Conservation (phyloP, 2,329 filamentous ascomycete genomes). For the Neocucurbitaria cava region DNA sequence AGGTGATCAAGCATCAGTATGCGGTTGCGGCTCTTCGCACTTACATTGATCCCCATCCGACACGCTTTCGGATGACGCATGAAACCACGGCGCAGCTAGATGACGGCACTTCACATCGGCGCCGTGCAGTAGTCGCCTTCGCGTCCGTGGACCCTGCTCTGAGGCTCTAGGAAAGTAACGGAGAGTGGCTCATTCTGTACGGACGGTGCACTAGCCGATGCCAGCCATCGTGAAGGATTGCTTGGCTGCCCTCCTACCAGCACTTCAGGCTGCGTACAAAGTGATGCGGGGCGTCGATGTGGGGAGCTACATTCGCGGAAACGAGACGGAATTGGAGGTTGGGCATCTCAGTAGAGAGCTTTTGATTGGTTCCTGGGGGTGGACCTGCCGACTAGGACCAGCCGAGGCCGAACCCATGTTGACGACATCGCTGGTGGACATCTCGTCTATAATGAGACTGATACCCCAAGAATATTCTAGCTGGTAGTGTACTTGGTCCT, state of each 20-base stretch:
- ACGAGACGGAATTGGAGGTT: background rate
- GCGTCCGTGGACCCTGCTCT: conserved; percentile 1
- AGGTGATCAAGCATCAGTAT: background rate
- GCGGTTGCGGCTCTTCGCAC: conserved; percentile 12
- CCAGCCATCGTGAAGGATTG: background rate
- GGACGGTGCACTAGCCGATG: conserved; percentile 22
- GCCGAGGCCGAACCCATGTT: background rate
- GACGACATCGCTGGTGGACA: background rate
- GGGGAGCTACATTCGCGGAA: background rate
- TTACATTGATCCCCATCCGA: conserved; percentile 19
- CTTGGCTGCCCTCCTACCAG: background rate
- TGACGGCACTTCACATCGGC: conserved; percentile 1
- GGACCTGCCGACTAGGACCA: background rate
- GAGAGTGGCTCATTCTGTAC: background rate
- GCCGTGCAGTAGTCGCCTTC: conserved; percentile 9
- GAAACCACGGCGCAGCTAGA: background rate
- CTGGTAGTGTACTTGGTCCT: background rate
- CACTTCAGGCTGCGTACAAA: background rate
- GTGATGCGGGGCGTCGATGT: conserved; percentile 6
- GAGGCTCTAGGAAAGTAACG: background rate
- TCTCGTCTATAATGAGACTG: background rate
- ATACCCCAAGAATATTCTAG: background rate
- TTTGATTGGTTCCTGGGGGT: background rate
- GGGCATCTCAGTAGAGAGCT: background rate
- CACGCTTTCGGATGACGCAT: conserved; percentile 18